Evolutionary conservation across 371 early-diverging fungal species (phyloP), one percentile per base, ranked within the genome.

Genomic region (Vittaforma corneae): DNA sequence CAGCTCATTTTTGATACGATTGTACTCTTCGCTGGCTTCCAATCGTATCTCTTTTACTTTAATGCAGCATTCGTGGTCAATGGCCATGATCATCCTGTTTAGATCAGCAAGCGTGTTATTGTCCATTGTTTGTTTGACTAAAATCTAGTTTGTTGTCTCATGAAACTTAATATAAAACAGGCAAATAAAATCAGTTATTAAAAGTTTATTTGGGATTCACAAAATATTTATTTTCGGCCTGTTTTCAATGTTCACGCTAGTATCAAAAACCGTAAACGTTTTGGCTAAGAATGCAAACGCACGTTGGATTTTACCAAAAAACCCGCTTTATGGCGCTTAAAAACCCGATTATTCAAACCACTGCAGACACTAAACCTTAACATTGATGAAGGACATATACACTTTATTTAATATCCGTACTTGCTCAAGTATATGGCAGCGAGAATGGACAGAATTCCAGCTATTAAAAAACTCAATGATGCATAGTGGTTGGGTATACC

Each of bases 61-160:
- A 62, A 73, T 70, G 47, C 74, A 67, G 34, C 70, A 54, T 42
- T 79, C 79, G 50, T 77, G 74, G 20, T 79, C 63, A 24, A 79
- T 79, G 37, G 77, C 74, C 2, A 68, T 58, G 6, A 76, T 71
- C 77, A 79, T 79, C 65, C 77, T 76, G 29, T 74, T 73, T 47
- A 79, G 69, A 56, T 78, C 79, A 58, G 68, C 56, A n/a, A 53
- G 55, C 16, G 69, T 65, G 0, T 70, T 35, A 11, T 62, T 65
- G 18, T 70, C 66, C 67, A 72, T 74, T 26, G 45, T 45, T 55
- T 9, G 9, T 9, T 55, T 45, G 18, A 18, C 11, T 11, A 40
- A 11, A 40, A 40, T 11, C 11, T 11, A 40, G 11, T 11, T 11
- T 11, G 11, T 11, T 40, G 45, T 45, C 18, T n/a, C 30, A 16